Evolutionary conservation across 192 early-diverging fungal genomes (phyloP).

Genomic region (Ambispora gerdemannii): DNA sequence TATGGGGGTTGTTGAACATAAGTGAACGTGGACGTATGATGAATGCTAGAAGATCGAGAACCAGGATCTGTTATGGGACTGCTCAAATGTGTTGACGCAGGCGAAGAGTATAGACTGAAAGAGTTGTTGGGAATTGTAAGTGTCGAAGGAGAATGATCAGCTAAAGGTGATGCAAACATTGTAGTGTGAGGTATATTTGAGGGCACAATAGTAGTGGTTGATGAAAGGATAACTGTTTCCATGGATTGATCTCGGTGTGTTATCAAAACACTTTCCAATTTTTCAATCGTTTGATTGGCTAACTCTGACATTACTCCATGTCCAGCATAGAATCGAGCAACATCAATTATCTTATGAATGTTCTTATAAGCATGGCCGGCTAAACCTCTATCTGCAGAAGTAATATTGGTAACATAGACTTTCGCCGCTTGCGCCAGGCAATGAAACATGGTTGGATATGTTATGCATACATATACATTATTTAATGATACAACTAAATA

Average conservation of each 20-base stretch:
- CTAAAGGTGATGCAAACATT: background rate
- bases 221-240: conserved; percentile 9
- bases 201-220: background rate
- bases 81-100: conserved; percentile 1
- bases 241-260: conserved; percentile 4
- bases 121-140: background rate
- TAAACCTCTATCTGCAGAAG: conserved; percentile 13
- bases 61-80: background rate
- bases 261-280: conserved; percentile 4
- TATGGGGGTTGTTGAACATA: background rate
- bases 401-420: conserved; percentile 21
- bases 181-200: background rate
- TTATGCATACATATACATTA: conserved; percentile 10
- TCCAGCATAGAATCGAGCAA: conserved; percentile 17
- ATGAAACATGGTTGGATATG: conserved; percentile 25
- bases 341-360: conserved; percentile 11
- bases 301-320: conserved; percentile 23
- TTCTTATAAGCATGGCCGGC: conserved; percentile 9
- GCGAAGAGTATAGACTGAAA: background rate
- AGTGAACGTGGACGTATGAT: background rate
- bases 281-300: conserved; percentile 10
- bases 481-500: conserved; percentile 20
- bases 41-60: background rate
- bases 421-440: conserved; percentile 23
- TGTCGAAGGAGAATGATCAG: background rate